phyloP scores from a whole-genome alignment of 2,329 filamentous ascomycete species.

The Colletotrichum navitas region DNA sequence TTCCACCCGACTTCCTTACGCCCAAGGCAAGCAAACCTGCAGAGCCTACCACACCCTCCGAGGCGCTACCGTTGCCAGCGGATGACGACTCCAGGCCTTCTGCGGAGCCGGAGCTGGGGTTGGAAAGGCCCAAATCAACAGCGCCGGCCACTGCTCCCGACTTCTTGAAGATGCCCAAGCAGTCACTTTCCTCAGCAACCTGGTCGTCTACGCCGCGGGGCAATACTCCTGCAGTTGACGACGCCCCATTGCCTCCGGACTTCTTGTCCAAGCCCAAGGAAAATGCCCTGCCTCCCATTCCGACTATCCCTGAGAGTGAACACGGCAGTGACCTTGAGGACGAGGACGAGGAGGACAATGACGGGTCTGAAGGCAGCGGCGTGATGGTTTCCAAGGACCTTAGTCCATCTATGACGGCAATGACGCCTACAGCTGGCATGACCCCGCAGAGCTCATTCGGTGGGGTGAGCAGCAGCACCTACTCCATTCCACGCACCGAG shows the following conservation, averaged over 20 bases:
- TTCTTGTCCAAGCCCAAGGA: conserved; percentile 45
- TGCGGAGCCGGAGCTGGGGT: conserved; percentile 15
- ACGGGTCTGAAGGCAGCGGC: conserved; percentile 69
- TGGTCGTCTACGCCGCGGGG: conserved; percentile 36
- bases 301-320: conserved; percentile 40
- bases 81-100: conserved; percentile 4
- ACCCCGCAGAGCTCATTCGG: conserved; percentile 72
- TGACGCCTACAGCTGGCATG: conserved; percentile 62
- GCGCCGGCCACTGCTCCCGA: conserved; percentile 37
- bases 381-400: conserved; percentile 75
- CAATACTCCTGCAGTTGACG: conserved; percentile 46
- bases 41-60: conserved; percentile 24
- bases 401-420: conserved; percentile 62
- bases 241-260: conserved; percentile 58
- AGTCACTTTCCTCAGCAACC: conserved; percentile 36
- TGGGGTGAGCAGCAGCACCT: conserved; percentile 59
- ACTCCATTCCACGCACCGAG: conserved; percentile 61
- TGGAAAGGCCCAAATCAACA: conserved; percentile 44
- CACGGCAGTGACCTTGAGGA: conserved; percentile 52
- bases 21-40: conserved; percentile 47
- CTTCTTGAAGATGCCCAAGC: conserved; percentile 40
- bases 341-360: conserved; percentile 62
- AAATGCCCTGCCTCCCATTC: conserved; percentile 46
- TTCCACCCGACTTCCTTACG: conserved; percentile 45
- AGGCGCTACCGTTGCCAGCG: conserved; percentile 25